Evolutionary conservation across 768 basidiomycete species (phyloP), one percentile per base, ranked within the genome.

Genomic region (Amanita fuliginea): DNA sequence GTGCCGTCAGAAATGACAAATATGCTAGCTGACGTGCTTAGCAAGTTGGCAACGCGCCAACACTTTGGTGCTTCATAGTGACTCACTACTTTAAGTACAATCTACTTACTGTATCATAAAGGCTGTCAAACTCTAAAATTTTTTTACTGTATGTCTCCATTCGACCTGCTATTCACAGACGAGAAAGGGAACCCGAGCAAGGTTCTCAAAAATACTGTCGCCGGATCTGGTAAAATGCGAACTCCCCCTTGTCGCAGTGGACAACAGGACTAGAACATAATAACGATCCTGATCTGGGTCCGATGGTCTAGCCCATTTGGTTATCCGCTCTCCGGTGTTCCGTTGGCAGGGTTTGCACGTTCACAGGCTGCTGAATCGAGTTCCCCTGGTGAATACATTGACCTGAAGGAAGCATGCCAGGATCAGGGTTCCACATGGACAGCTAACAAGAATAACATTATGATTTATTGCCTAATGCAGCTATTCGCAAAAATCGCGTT

Each of bases 61-160:
- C 26, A 26, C 24, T 14, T 24, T 26, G 26, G 7, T 16, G 16
- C 16, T 14, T 26, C 16, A 42, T 24, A n/a, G n/a, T n/a, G 13
- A 30, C 26, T 26, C 13, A 26, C 26, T n/a, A n/a, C n/a, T n/a
- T n/a, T 5, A 26, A 43, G n/a, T 43, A n/a, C 4, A 26, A 28
- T 32, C 26, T 30, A 30, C 30, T 11, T 30, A 43, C 42, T 19
- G 41, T 42, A 42, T 42, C 24, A 26, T 8, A 14, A n/a, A 28
- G 16, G 14, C n/a, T 43, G 42, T 43, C 42, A 43, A 43, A 43
- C 42, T 43, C 26, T 43, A 43, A 43, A 43, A 43, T 18, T 30
- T 30, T 9, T 28, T 43, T 9, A 8, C n/a, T 16, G n/a, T n/a
- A n/a, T 43, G 7, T 28, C 42, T 43, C 22, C 24, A 26, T 24